A percentile compares a stretch with the other conserved stretches of the same genome.
phyloP scores from a whole-genome alignment of 164 flowering plant genomes.

The Echeveria elegans region DNA sequence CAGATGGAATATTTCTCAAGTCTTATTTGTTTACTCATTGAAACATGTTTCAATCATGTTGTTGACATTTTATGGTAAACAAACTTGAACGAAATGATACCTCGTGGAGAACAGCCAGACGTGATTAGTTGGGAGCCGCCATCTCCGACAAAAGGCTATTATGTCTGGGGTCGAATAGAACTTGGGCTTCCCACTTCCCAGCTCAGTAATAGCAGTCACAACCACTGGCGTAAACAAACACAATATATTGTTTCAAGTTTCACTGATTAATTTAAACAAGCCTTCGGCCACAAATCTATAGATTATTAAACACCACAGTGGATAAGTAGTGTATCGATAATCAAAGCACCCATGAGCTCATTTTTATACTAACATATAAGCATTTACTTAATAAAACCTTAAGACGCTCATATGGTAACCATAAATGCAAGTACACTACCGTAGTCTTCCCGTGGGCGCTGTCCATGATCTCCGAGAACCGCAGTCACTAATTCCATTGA shows the following conservation, averaged over 20 bases:
- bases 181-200: constrained; percentile 82
- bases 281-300: neutral
- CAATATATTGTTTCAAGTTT: neutral
- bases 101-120: constrained; percentile 92
- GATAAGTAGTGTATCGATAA: neutral
- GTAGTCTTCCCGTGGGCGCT: constrained; percentile 88
- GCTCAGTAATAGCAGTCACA: constrained; percentile 91
- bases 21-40: neutral
- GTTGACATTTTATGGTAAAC: neutral
- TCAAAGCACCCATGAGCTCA: neutral
- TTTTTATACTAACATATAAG: neutral
- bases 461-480: constrained; percentile 98
- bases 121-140: constrained; percentile 96
- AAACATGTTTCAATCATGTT: neutral
- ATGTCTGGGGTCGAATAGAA: constrained; percentile 90
- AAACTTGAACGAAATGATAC: constrained; percentile 22
- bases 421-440: constrained; percentile 31
- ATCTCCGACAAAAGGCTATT: constrained; percentile 83
- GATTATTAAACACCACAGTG: neutral
- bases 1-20: too few relatives aligned
- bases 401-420: neutral
- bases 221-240: constrained; percentile 43
- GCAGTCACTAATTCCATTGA: constrained; percentile 99
- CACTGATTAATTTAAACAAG: neutral
- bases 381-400: neutral